Evolutionary conservation across 441 rosid species (phyloP).

Genomic region (Breynia disticha): DNA sequence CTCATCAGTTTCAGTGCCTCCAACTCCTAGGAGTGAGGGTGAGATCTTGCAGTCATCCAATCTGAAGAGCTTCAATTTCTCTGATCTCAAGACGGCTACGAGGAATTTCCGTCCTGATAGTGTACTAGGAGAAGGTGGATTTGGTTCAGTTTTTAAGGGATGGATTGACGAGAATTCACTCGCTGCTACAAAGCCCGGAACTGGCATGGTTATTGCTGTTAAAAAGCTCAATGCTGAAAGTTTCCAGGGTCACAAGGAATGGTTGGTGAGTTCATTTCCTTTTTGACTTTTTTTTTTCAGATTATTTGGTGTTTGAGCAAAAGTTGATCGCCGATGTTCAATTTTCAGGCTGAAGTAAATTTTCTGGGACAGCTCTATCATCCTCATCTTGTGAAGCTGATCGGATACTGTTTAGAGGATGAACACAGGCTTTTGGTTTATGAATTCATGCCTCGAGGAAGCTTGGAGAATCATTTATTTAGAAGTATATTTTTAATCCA

Average conservation of each 20-base stretch:
- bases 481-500: conserved; percentile 34
- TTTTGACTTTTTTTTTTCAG: conserved; percentile 28
- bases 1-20: conserved; percentile 32
- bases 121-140: conserved; percentile 82
- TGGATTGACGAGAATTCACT: conserved; percentile 67
- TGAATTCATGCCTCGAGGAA: conserved; percentile 76
- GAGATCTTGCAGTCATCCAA: conserved; percentile 65
- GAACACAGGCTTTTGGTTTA: conserved; percentile 70
- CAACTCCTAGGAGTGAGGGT: conserved; percentile 55
- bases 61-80: conserved; percentile 44
- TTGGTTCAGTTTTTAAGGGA: conserved; percentile 80
- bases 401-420: conserved; percentile 77
- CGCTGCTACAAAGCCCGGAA: conserved; percentile 61
- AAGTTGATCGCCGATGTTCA: not conserved
- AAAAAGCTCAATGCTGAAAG: conserved; percentile 67
- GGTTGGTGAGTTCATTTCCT: conserved; percentile 48
- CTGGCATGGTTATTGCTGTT: conserved; percentile 64
- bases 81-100: conserved; percentile 53
- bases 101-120: conserved; percentile 73
- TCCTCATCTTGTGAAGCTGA: conserved; percentile 61
- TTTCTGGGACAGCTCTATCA: conserved; percentile 64
- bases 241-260: conserved; percentile 74
- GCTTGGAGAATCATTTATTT: conserved; percentile 77
- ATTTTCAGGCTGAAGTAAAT: conserved; percentile 58
- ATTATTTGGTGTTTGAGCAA: not conserved